Conservation (phyloP, 1,284 basidiomycete genomes). For the Schizophyllum amplum region DNA sequence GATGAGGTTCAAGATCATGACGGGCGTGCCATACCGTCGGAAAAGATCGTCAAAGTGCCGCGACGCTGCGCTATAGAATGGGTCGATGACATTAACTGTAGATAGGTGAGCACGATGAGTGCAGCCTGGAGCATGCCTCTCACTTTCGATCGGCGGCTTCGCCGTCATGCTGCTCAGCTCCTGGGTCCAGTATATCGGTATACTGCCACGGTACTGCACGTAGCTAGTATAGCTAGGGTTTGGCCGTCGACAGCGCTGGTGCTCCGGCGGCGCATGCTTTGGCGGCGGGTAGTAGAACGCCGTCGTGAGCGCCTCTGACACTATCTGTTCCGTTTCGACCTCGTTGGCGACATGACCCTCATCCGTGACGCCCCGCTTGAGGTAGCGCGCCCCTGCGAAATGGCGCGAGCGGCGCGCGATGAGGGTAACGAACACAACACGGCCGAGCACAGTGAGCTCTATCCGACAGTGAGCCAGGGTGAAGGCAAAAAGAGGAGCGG, state of each 20-base stretch:
- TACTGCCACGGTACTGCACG: slow-evolving; percentile 91
- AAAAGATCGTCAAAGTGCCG: slow-evolving; percentile 93
- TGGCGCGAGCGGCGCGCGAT: slow-evolving; percentile 93
- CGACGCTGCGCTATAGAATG: slow-evolving; percentile 90
- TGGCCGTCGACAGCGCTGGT: slow-evolving; percentile 37
- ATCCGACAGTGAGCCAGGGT: slow-evolving; percentile 3
- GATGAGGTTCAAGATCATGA: slow-evolving; percentile 95
- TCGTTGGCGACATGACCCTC: slow-evolving; percentile 98
- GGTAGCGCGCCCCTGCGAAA: slow-evolving; percentile 92
- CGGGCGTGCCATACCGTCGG: slow-evolving; percentile 82
- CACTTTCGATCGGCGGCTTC: slow-evolving; percentile 92
- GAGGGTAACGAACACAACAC: slow-evolving; percentile 88
- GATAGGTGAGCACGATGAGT: not conserved
- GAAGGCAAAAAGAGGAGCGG: not conserved
- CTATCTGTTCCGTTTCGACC: slow-evolving; percentile 98
- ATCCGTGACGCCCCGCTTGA: slow-evolving; percentile 93
- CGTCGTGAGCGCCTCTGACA: slow-evolving; percentile 89
- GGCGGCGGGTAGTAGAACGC: slow-evolving; percentile 71
- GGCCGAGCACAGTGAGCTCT: slow-evolving; percentile 89
- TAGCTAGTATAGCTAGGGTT: slow-evolving; percentile 91
- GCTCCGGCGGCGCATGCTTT: slow-evolving; percentile 22
- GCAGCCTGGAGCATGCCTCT: slow-evolving; percentile 17
- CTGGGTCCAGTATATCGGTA: slow-evolving; percentile 95
- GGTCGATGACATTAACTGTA: slow-evolving; percentile 88
- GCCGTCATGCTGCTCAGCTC: slow-evolving; percentile 87